Conservation (phyloP, 139 green algal genomes). For the Closterium sp. region DNA sequence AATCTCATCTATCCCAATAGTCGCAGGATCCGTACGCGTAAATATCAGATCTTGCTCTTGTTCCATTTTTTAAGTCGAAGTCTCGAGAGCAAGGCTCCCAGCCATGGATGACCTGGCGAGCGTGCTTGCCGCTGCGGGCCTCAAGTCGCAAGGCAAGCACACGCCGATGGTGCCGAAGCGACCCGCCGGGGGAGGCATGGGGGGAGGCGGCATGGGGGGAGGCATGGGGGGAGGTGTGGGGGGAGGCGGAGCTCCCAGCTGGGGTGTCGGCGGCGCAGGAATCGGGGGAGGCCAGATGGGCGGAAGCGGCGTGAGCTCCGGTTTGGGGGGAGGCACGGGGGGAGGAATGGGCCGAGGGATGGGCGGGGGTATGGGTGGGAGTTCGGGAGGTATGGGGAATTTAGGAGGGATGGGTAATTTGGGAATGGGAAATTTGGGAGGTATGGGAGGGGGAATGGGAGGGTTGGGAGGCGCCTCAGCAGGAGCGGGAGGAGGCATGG, state of each 20-base stretch:
- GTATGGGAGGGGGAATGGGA: not conserved
- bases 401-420: not conserved
- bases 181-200: not conserved
- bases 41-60: not conserved
- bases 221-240: not conserved
- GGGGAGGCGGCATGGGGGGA: not conserved
- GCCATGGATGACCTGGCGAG: not conserved
- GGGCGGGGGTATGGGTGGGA: not conserved
- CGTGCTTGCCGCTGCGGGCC: conserved; percentile 1
- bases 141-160: conserved; percentile 12
- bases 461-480: not conserved
- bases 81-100: not conserved
- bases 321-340: not conserved
- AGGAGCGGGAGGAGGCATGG: not conserved
- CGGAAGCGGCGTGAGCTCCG: not conserved
- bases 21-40: not conserved
- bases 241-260: not conserved
- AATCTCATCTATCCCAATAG: not conserved
- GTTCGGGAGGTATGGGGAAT: not conserved
- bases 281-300: not conserved
- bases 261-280: not conserved
- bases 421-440: not conserved
- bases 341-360: not conserved
- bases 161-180: not conserved
- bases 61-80: not conserved